Evolutionary conservation across 768 basidiomycete genomes (phyloP).

Genomic region (Lentinus brumalis): DNA sequence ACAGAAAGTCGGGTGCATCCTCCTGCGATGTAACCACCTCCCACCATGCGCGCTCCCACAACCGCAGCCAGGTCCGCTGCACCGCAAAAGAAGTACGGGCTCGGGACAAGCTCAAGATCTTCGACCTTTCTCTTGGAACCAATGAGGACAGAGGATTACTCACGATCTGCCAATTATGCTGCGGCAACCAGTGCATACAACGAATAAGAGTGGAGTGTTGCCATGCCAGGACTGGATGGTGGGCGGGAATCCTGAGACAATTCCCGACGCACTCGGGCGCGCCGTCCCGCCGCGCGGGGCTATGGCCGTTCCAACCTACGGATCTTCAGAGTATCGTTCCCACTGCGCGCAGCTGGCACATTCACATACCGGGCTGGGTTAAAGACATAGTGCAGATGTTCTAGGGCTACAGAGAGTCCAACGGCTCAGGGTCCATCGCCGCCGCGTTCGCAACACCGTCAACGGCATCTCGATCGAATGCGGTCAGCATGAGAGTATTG

Average conservation of each 20-base stretch:
- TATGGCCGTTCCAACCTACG: no score
- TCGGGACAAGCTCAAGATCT: not conserved
- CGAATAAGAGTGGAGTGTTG: not conserved
- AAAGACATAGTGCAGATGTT: not conserved
- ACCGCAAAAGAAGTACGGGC: not conserved
- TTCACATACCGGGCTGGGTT: not conserved
- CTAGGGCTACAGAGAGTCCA: not conserved
- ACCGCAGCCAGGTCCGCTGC: no score
- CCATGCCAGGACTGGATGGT: not conserved
- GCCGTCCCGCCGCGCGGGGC: not conserved
- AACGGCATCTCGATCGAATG: not conserved
- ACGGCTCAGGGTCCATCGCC: not conserved
- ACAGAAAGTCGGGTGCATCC: no score
- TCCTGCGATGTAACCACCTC: no score
- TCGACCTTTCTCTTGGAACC: not conserved
- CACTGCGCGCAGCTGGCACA: not conserved
- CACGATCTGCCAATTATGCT: not conserved
- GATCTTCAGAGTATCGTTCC: no score
- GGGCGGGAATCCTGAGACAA: not conserved
- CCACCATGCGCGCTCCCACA: no score
- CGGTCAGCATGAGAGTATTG: constrained; percentile 7
- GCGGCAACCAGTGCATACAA: not conserved
- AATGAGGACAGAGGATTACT: not conserved
- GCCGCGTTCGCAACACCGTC: not conserved
- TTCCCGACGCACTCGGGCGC: no score